Evolutionary conservation across 805 yeast species (phyloP).

Genomic region (Yarrowia deformans): DNA sequence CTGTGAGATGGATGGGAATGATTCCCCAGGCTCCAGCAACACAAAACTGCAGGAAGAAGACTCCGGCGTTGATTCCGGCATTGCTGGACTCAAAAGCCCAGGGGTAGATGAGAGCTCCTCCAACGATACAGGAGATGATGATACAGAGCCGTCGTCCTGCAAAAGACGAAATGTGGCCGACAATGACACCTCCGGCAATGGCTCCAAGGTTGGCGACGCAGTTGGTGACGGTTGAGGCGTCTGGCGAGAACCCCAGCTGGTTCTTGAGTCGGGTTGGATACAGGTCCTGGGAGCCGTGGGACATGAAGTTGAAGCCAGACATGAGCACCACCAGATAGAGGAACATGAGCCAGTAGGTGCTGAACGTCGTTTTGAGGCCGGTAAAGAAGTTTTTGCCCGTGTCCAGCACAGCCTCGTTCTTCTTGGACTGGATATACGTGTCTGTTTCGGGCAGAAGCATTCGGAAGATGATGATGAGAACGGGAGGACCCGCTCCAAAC

Average conservation of each 20-base stretch:
- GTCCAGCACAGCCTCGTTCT: background rate
- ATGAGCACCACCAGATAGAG: constrained; percentile 65
- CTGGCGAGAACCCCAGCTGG: constrained; percentile 5
- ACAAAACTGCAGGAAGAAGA: constrained; percentile 6
- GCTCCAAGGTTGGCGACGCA: constrained; percentile 5
- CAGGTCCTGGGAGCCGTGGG: constrained; percentile 77
- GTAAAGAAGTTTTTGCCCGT: background rate
- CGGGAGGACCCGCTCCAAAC: constrained; percentile 19
- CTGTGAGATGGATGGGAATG: constrained; percentile 7
- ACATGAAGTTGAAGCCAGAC: constrained; percentile 74
- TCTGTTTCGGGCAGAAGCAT: background rate
- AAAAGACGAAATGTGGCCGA: background rate
- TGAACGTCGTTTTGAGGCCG: constrained; percentile 24
- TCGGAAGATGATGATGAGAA: constrained; percentile 2
- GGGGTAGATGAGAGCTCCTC: constrained; percentile 24
- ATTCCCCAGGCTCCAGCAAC: constrained; percentile 11
- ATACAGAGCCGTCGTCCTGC: background rate
- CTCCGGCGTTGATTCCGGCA: constrained; percentile 5
- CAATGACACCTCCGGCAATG: background rate
- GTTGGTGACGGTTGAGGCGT: constrained; percentile 8
- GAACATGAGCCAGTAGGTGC: constrained; percentile 64
- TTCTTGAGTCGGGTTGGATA: constrained; percentile 9
- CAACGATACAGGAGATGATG: constrained; percentile 1
- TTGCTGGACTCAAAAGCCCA: constrained; percentile 1
- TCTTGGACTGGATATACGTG: background rate